A percentile compares a stretch with the other conserved stretches of the same genome.
Conservation (phyloP, 345 rosid species). For the Noccaea bulbosa region DNA sequence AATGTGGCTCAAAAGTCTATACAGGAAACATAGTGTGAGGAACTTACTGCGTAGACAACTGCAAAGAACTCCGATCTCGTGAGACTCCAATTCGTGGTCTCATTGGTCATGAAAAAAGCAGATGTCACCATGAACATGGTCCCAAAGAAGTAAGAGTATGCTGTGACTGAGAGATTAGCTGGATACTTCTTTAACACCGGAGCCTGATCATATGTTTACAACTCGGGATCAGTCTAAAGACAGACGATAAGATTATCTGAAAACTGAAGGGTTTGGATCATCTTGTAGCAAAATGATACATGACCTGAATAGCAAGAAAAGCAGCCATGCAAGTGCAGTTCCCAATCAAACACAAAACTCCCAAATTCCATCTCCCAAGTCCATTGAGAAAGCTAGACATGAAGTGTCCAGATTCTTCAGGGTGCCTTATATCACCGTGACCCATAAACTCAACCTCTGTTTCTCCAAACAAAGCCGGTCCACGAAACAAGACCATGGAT, state of each 20-base stretch:
- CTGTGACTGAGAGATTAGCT: slow-evolving; percentile 81
- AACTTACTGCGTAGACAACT: slow-evolving; percentile 84
- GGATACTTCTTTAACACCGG: slow-evolving; percentile 78
- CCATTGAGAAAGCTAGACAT: slow-evolving; percentile 63
- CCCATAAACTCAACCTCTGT: slow-evolving; percentile 49
- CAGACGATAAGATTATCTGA: background rate
- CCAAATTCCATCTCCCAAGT: slow-evolving; percentile 81
- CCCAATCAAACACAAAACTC: slow-evolving; percentile 93
- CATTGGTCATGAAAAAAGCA: slow-evolving; percentile 64
- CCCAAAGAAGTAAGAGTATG: slow-evolving; percentile 87
- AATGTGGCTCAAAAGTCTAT: background rate
- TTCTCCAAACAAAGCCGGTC: slow-evolving; percentile 80
- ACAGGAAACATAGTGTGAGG: slow-evolving; percentile 18
- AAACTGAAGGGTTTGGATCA: slow-evolving; percentile 16
- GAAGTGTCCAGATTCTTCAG: slow-evolving; percentile 72
- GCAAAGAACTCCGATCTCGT: slow-evolving; percentile 79
- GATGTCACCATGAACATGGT: slow-evolving; percentile 69
- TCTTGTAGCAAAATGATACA: slow-evolving; percentile 10
- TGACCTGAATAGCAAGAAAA: slow-evolving; percentile 92
- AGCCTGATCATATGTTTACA: slow-evolving; percentile 59
- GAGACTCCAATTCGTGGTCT: slow-evolving; percentile 81
- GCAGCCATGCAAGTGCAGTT: slow-evolving; percentile 98
- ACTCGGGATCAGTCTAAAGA: slow-evolving; percentile 14
- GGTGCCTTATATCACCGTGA: slow-evolving; percentile 60
- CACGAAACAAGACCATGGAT: slow-evolving; percentile 87